A percentile compares a stretch with the other conserved stretches of the same genome.
Evolutionary conservation across 192 early-diverging fungal genomes (phyloP).

Genomic region (Backusella tarrabulga): DNA sequence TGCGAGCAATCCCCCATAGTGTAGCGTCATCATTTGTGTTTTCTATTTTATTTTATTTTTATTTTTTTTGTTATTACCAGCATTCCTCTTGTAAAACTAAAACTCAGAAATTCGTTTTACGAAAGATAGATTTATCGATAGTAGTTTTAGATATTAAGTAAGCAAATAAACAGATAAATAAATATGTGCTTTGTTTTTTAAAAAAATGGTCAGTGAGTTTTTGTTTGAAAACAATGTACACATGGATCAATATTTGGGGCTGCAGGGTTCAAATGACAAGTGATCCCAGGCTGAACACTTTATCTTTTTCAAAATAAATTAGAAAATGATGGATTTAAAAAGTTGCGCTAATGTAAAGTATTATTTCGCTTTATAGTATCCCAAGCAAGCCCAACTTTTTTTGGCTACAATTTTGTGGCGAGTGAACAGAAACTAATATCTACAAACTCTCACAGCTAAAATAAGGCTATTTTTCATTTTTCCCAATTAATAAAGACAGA

Average conservation of each 20-base stretch:
- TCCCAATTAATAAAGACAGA: not conserved
- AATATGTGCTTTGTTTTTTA: not conserved
- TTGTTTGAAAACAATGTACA: slow-evolving; percentile 1
- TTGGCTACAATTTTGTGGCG: not conserved
- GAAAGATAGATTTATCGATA: not conserved
- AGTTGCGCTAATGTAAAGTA: not conserved
- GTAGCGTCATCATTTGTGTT: not conserved
- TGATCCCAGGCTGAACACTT: not conserved
- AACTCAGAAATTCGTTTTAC: not conserved
- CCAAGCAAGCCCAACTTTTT: not conserved
- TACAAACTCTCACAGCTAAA: not conserved
- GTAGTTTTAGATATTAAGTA: not conserved
- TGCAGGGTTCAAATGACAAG: slow-evolving; percentile 3
- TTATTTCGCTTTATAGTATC: not conserved
- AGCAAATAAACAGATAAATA: not conserved
- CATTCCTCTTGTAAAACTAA: not conserved
- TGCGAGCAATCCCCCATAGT: not conserved
- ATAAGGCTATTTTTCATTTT: not conserved
- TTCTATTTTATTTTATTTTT: not conserved
- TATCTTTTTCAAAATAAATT: not conserved
- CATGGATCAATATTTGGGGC: not conserved
- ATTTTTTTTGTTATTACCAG: not conserved
- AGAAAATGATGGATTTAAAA: not conserved
- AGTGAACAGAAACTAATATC: not conserved
- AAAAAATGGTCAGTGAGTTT: not conserved